Percentiles rank a stretch among this genome's conserved stretches.
phyloP scores from a whole-genome alignment of 1,284 basidiomycete genomes.

The Leccinum ponderosum region DNA sequence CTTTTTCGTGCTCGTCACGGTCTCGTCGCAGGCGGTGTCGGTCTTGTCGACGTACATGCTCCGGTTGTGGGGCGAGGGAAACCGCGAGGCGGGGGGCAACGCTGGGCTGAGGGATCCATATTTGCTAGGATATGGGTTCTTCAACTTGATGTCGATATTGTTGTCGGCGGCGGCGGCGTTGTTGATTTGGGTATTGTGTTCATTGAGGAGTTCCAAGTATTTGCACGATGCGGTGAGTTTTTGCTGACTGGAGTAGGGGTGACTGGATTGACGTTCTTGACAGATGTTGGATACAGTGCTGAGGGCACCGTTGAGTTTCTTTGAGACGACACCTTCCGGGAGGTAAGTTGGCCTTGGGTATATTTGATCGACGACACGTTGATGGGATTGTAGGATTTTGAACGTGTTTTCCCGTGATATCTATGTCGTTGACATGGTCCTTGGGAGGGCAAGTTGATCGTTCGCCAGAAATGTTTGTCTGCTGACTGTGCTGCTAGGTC shows the following conservation, averaged over 20 bases:
- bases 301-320: conserved; percentile 84
- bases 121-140: conserved; percentile 62
- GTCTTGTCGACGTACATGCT: conserved; percentile 71
- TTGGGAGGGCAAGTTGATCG: conserved; percentile 54
- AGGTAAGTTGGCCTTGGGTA: conserved; percentile 43
- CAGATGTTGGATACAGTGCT: conserved; percentile 81
- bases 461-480: not conserved
- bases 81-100: conserved; percentile 61
- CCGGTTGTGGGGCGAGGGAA: conserved; percentile 81
- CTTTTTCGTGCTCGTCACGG: conserved; percentile 62
- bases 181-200: conserved; percentile 79
- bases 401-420: conserved; percentile 93
- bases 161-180: conserved; percentile 58
- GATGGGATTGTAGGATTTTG: conserved; percentile 52
- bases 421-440: conserved; percentile 87
- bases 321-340: conserved; percentile 82
- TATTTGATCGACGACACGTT: not conserved
- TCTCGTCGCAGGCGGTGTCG: conserved; percentile 54
- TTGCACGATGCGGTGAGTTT: conserved; percentile 73
- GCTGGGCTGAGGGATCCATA: conserved; percentile 54
- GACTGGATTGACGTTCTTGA: not conserved
- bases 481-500: conserved; percentile 39
- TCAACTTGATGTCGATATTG: conserved; percentile 52
- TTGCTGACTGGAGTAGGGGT: not conserved
- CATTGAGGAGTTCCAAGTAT: conserved; percentile 70